phyloP scores from a whole-genome alignment of 345 rosid species.

The Camelina laxa region DNA sequence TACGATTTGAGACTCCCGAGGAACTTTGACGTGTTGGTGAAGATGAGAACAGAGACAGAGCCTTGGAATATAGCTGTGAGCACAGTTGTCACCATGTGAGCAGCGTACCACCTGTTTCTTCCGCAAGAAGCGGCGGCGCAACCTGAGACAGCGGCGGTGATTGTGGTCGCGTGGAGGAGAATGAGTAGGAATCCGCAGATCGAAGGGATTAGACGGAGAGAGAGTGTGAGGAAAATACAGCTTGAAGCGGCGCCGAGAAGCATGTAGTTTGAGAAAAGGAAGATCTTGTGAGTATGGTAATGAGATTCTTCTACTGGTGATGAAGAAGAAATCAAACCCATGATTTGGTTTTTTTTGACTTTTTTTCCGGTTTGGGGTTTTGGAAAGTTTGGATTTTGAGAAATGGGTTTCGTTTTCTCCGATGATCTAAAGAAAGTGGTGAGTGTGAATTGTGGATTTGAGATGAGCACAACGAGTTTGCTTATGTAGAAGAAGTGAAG shows the following conservation, averaged over 20 bases:
- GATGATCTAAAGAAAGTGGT: constrained; percentile 11
- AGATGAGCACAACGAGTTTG: constrained; percentile 1
- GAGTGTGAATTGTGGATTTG: constrained; percentile 23
- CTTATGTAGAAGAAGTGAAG: constrained; percentile 39
- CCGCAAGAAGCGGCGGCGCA: constrained; percentile 68
- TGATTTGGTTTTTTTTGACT: neutral
- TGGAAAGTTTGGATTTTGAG: constrained; percentile 11
- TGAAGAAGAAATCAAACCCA: constrained; percentile 43
- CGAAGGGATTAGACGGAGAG: constrained; percentile 87
- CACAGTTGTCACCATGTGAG: constrained; percentile 94
- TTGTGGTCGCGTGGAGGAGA: constrained; percentile 55
- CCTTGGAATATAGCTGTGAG: constrained; percentile 93
- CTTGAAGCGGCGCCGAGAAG: constrained; percentile 88
- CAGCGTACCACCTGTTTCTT: constrained; percentile 71
- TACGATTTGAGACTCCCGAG: constrained; percentile 72
- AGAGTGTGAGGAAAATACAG: constrained; percentile 88
- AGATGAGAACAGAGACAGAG: constrained; percentile 76
- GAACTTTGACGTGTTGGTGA: constrained; percentile 65
- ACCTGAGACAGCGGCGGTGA: constrained; percentile 74
- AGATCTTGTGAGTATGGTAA: constrained; percentile 66
- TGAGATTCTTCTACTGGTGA: constrained; percentile 48
- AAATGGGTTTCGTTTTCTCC: neutral
- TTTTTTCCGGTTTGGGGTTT: neutral
- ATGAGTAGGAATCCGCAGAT: constrained; percentile 55
- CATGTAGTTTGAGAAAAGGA: constrained; percentile 83